Conservation (phyloP, 352 stramenopile genomes). For the Globisporangium carolinianum region DNA sequence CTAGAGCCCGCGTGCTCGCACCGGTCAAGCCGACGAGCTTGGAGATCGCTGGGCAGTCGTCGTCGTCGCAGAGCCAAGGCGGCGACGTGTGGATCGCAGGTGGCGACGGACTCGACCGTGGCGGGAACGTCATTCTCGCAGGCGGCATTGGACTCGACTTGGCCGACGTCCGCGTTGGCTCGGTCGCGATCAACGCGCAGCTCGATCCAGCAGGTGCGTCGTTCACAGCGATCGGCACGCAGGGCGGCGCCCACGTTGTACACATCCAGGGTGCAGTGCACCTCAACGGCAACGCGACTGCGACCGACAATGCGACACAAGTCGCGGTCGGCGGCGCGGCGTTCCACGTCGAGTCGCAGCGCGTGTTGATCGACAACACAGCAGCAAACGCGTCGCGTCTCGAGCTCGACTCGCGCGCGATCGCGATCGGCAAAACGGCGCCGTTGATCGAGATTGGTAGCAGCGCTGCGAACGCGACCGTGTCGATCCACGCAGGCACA, state of each 20-base stretch:
- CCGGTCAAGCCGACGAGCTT: conserved; percentile 28
- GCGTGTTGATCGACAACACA: conserved; percentile 41
- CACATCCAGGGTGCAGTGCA: conserved; percentile 44
- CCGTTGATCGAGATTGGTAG: conserved; percentile 26
- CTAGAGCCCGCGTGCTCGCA: conserved; percentile 3
- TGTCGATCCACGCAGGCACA: conserved; percentile 20
- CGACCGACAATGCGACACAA: conserved; percentile 29
- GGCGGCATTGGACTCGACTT: conserved; percentile 29
- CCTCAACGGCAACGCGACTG: conserved; percentile 37
- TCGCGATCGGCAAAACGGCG: conserved; percentile 27
- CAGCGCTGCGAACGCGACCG: conserved; percentile 11
- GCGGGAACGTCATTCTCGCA: conserved; percentile 40
- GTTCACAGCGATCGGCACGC: conserved; percentile 51
- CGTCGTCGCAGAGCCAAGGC: conserved; percentile 30
- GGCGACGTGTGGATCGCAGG: conserved; percentile 49
- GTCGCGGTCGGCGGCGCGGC: conserved; percentile 32
- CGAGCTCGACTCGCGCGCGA: conserved; percentile 30
- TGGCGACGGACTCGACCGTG: conserved; percentile 32
- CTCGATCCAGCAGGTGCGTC: conserved; percentile 34
- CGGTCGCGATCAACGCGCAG: conserved; percentile 49
- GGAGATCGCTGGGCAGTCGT: conserved; percentile 50
- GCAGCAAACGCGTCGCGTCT: conserved; percentile 29
- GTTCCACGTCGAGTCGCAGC: conserved; percentile 34
- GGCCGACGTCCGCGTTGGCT: conserved; percentile 22
- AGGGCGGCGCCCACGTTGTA: conserved; percentile 41